Evolutionary conservation across 306 rosid genomes (phyloP).

Genomic region (Crataegus laevigata): DNA sequence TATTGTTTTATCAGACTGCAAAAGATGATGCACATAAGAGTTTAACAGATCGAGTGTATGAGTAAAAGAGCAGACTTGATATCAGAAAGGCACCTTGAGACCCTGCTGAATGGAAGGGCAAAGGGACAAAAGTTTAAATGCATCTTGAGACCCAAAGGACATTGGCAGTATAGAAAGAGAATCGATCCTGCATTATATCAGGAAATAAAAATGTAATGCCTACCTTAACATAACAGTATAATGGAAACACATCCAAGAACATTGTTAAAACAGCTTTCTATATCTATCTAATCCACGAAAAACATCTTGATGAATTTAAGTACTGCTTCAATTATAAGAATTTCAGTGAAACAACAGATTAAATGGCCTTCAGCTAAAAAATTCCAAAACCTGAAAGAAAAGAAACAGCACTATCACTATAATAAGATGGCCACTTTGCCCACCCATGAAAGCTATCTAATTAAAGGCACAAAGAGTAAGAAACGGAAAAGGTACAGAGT

Average conservation of each 20-base stretch:
- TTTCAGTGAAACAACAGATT: background rate
- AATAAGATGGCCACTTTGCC: background rate
- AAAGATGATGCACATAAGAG: conserved; percentile 20
- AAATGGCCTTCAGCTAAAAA: background rate
- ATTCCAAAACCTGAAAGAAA: background rate
- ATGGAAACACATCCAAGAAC: background rate
- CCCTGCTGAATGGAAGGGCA: conserved; percentile 82
- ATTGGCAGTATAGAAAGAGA: conserved; percentile 81
- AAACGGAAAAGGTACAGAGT: background rate
- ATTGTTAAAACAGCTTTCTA: background rate
- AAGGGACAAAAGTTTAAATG: conserved; percentile 65
- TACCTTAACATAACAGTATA: background rate
- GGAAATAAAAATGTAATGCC: conserved; percentile 1
- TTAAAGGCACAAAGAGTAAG: background rate
- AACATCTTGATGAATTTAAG: background rate
- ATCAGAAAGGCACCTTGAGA: conserved; percentile 56
- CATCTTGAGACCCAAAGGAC: conserved; percentile 87
- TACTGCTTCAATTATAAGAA: background rate
- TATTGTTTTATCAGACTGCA: conserved; percentile 77
- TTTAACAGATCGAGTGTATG: conserved; percentile 1
- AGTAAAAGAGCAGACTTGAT: conserved; percentile 14
- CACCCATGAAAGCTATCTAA: background rate
- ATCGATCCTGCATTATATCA: conserved; percentile 61
- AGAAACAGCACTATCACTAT: background rate
- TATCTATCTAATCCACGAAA: background rate